Evolutionary conservation across 2,329 filamentous ascomycete species (phyloP), one percentile per base, ranked within the genome.

Genomic region (Herpotrichia juniperi): DNA sequence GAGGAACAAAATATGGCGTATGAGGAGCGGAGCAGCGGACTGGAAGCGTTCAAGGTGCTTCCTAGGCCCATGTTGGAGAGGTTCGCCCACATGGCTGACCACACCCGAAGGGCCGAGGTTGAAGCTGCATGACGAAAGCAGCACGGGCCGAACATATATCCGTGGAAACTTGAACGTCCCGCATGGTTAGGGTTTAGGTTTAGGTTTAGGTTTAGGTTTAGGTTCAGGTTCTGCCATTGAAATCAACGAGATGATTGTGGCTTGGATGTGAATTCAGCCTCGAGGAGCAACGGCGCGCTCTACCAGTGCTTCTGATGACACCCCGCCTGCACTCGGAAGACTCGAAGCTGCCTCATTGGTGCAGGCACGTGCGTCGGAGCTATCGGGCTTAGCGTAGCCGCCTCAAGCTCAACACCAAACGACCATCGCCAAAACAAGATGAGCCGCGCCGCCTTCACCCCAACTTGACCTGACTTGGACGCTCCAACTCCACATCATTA

Each of bases 71-170:
- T 54, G 60, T 59, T 54, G 55, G 62, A 51, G 61, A 59, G 56
- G n/a, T 48, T 53, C 46, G 56, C 57, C 60, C 56, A 59, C 62
- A 64, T 65, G 66, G 63, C 60, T 62, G 59, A 58, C 52, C 59
- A 66, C 62, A 68, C 54, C 69, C 69, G 61, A 64, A 57, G 48
- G 51, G 43, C 61, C 61, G 69, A 73, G 69, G 68, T 69, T 62
- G 55, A 67, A 54, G 48, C 56, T 51, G 51, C 12, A 17, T 25
- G 34, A 12, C 34, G 16, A 32, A 31, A 21, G 21, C 7, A n/a
- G 9, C 30, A 28, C 32, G 12, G 28, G 24, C 24, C 17, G 19
- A 49, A 43, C 19, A 21, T 21, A 9, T 11, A 24, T 40, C 37
- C 37, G 12, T 24, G 19, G 7, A 17, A 37, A 7, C 34, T 40